phyloP scores from a whole-genome alignment of 2,329 filamentous ascomycete genomes.

The Xylogone sp. region DNA sequence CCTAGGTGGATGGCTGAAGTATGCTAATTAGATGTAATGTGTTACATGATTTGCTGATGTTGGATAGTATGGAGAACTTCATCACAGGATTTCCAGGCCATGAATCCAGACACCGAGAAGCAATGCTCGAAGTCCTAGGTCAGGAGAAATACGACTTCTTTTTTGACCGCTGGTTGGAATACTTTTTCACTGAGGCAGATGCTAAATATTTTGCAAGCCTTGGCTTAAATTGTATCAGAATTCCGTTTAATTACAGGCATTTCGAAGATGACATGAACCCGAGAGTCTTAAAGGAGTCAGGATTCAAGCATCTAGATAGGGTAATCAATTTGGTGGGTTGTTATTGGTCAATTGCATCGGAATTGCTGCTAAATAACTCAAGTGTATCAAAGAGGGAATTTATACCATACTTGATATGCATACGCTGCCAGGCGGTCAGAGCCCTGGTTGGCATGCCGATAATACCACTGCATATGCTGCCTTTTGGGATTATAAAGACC shows the following conservation, averaged over 20 bases:
- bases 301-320: slow-evolving; percentile 43
- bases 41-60: not conserved
- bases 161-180: slow-evolving; percentile 51
- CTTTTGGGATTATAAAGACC: slow-evolving; percentile 48
- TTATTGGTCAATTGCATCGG: not conserved
- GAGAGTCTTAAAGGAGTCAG: slow-evolving; percentile 36
- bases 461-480: slow-evolving; percentile 40
- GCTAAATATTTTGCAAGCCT: slow-evolving; percentile 51
- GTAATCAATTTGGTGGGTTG: slow-evolving; percentile 30
- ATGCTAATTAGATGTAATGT: not conserved
- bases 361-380: not conserved
- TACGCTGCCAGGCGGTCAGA: slow-evolving; percentile 44
- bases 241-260: slow-evolving; percentile 56
- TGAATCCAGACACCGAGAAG: slow-evolving; percentile 49
- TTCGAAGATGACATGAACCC: slow-evolving; percentile 45
- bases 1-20: slow-evolving; percentile 38
- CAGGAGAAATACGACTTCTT: slow-evolving; percentile 53
- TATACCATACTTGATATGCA: slow-evolving; percentile 50
- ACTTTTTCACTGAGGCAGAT: slow-evolving; percentile 55
- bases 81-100: slow-evolving; percentile 58
- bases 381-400: slow-evolving; percentile 37
- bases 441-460: slow-evolving; percentile 47
- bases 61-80: slow-evolving; percentile 50
- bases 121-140: slow-evolving; percentile 47
- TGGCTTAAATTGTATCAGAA: slow-evolving; percentile 51